Conservation (phyloP, 805 yeast genomes). For the Cyberlindnera mrakii region DNA sequence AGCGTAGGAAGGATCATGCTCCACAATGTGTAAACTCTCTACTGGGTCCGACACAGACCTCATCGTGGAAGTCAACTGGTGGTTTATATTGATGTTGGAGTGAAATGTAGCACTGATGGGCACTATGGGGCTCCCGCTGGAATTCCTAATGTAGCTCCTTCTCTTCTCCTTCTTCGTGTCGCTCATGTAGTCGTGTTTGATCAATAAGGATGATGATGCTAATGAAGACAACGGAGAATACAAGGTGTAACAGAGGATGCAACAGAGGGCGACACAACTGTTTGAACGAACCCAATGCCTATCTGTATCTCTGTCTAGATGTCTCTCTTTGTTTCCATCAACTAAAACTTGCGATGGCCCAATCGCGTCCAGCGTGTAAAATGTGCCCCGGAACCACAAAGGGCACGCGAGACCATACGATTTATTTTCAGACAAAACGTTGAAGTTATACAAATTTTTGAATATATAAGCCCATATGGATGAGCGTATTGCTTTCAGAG, state of each 20-base stretch:
- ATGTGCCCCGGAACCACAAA: too few relatives aligned
- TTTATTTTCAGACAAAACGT: too few relatives aligned
- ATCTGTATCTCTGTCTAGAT: too few relatives aligned
- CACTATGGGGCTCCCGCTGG: constrained; percentile 23
- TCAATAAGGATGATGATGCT: too few relatives aligned
- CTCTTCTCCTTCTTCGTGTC: constrained; percentile 14
- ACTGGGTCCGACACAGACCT: constrained; percentile 13
- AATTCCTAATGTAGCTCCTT: constrained; percentile 17
- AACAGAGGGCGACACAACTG: too few relatives aligned
- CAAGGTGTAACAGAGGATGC: too few relatives aligned
- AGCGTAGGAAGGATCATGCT: constrained; percentile 16
- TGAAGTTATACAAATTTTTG: not conserved
- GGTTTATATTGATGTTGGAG: constrained; percentile 18
- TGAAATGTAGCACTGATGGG: constrained; percentile 23
- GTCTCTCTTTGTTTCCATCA: not conserved
- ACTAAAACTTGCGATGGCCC: too few relatives aligned
- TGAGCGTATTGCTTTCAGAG: constrained; percentile 9
- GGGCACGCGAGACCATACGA: too few relatives aligned
- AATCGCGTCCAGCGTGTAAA: too few relatives aligned
- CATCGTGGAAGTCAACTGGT: constrained; percentile 10
- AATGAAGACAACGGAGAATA: too few relatives aligned
- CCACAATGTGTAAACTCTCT: constrained; percentile 10
- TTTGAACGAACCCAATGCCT: too few relatives aligned
- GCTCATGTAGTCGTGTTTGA: too few relatives aligned
- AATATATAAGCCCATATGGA: constrained; percentile 19